phyloP scores from a whole-genome alignment of 2,329 filamentous ascomycete genomes.

The Podosphaera fusca region DNA sequence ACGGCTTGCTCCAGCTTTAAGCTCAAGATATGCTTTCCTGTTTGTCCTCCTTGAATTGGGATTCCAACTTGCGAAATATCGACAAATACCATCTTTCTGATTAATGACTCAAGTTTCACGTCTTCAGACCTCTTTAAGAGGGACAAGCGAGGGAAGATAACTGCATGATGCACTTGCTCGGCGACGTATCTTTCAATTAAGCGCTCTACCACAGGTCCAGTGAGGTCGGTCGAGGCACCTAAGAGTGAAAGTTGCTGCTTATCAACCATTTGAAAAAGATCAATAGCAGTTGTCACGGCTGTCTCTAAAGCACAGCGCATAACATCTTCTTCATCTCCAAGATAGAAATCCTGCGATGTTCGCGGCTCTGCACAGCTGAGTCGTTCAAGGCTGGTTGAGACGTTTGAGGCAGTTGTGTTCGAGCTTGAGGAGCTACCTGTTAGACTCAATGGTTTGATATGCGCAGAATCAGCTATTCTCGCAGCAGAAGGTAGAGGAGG shows the following conservation, averaged over 20 bases:
- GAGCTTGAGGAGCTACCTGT: not conserved
- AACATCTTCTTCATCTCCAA: conserved; percentile 75
- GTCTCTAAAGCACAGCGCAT: conserved; percentile 80
- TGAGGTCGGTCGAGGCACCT: conserved; percentile 80
- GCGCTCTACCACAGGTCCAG: conserved; percentile 73
- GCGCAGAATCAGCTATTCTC: conserved; percentile 33
- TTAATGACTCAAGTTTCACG: conserved; percentile 66
- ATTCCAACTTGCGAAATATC: conserved; percentile 92
- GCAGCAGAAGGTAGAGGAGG: conserved; percentile 46
- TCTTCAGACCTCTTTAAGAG: conserved; percentile 62
- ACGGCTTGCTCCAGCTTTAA: conserved; percentile 56
- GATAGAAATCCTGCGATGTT: conserved; percentile 39
- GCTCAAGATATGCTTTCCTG: conserved; percentile 61
- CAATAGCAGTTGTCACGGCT: conserved; percentile 78
- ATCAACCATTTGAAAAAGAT: conserved; percentile 86
- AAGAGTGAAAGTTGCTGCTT: conserved; percentile 84
- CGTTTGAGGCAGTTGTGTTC: conserved; percentile 23
- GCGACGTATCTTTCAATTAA: conserved; percentile 87
- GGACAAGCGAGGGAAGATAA: conserved; percentile 66
- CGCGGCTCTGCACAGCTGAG: conserved; percentile 17
- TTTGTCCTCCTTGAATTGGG: conserved; percentile 52
- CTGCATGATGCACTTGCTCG: conserved; percentile 67
- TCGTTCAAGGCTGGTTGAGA: conserved; percentile 30
- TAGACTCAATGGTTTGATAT: conserved; percentile 28
- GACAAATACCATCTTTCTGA: conserved; percentile 78